These are phyloP conservation scores for Corylus heterophylla DNA, from an alignment of 306 rosid genomes.

Conservation along the genomic window DNA sequence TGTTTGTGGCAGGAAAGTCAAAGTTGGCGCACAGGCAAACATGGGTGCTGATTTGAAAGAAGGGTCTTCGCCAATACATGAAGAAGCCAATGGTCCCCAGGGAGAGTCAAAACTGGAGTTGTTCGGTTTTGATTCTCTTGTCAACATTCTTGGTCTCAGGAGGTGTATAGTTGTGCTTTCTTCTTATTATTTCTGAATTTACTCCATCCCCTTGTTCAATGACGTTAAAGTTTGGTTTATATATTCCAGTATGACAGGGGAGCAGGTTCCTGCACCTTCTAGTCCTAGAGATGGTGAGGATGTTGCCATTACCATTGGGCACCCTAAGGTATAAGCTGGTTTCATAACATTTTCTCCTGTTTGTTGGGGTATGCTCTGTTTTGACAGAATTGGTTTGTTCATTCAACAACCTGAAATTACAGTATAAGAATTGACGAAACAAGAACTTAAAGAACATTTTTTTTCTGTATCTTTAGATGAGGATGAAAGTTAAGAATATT, in stretches of 20 bases:
- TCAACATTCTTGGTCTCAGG: slow-evolving; percentile 96
- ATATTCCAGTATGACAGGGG: slow-evolving; percentile 85
- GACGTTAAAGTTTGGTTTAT: not conserved
- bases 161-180: slow-evolving; percentile 49
- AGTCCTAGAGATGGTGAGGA: slow-evolving; percentile 98
- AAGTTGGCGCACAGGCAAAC: slow-evolving; percentile 44
- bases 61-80: slow-evolving; percentile 41
- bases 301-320: slow-evolving; percentile 71
- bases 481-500: not conserved
- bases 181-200: slow-evolving; percentile 5
- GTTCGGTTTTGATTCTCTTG: slow-evolving; percentile 99
- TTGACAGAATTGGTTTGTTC: not conserved
- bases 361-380: slow-evolving; percentile 18
- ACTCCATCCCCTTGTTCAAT: not conserved
- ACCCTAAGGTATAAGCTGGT: slow-evolving; percentile 68
- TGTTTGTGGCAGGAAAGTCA: slow-evolving; percentile 58
- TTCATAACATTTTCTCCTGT: slow-evolving; percentile 13
- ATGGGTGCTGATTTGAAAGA: slow-evolving; percentile 45
- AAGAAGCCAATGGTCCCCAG: slow-evolving; percentile 62
- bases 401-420: slow-evolving; percentile 22
- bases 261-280: slow-evolving; percentile 66
- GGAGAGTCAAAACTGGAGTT: slow-evolving; percentile 87
- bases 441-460: not conserved
- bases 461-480: slow-evolving; percentile 6
- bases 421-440: not conserved